Evolutionary conservation across 495 filamentous ascomycete genomes (phyloP), one percentile per base, ranked within the genome.

Genomic region (Penicillium nucicola): DNA sequence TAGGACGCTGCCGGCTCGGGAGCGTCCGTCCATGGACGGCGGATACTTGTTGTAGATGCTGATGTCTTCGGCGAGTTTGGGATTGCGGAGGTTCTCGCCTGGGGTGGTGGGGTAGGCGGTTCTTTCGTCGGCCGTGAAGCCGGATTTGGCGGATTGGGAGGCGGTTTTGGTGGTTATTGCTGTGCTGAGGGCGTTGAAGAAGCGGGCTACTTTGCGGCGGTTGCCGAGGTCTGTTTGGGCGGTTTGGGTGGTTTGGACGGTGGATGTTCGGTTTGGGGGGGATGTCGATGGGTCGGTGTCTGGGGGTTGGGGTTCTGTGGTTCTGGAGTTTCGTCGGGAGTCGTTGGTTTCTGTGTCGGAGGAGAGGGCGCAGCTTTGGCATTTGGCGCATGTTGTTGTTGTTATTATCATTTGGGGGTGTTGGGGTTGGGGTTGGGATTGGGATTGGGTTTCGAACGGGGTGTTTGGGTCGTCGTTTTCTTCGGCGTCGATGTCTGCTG

Each of bases 101-200:
- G 78, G 78, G 4, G 79, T 66, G 48, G 74, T 66, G 3, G 80
- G 78, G 44, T 76, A 83, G 30, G 69, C 67, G 5, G 63, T 43
- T n/a, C 72, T 71, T 32, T 62, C 60, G 8, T 70, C 67, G 1
- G 53, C 64, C 7, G 70, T 65, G 48, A 81, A 80, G 1, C 71
- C 73, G 1, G 67, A 70, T 23, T 76, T 66, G 53, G 78, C 71
- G 45, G 75, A 76, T 17, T 62, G 61, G 12, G 65, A 60, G 18
- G 66, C 59, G 0, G 68, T 62, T 43, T 74, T 70, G 1, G 65
- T 68, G 9, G 75, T 69, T 3, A 83, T 42, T 15, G 66, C 61
- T 25, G 65, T 56, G 30, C 68, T 68, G 31, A 70, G 20, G 20
- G 25, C 34, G 19, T 56, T 68, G 8, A 81, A 46, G 4, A 52